These are phyloP conservation scores for Aureobasidium namibiae DNA, from an alignment of 2,329 filamentous ascomycete genomes.

Conservation along the genomic window DNA sequence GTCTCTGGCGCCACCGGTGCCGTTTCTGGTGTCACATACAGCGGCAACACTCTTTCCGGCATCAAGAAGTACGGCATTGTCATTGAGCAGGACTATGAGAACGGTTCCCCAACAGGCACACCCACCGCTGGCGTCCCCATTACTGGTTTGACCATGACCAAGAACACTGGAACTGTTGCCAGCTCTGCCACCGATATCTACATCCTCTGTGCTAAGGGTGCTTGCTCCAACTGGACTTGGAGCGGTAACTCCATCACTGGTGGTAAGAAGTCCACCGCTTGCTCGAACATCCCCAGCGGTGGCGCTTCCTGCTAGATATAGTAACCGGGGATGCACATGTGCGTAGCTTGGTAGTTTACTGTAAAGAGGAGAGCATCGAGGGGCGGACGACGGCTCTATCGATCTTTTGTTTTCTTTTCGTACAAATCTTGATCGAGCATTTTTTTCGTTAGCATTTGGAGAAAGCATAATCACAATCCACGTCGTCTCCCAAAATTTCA, in stretches of 20 bases:
- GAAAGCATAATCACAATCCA: neutral
- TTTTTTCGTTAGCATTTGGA: neutral
- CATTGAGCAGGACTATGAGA: constrained; percentile 51
- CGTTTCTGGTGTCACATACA: constrained; percentile 30
- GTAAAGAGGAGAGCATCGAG: neutral
- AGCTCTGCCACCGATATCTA: constrained; percentile 35
- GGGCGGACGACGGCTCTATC: neutral
- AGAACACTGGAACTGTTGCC: constrained; percentile 38
- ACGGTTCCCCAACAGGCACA: constrained; percentile 37
- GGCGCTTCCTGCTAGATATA: constrained; percentile 3
- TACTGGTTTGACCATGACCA: constrained; percentile 39
- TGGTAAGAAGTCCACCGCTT: constrained; percentile 37
- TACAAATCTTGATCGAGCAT: constrained; percentile 1
- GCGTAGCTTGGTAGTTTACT: neutral
- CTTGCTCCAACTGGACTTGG: constrained; percentile 48
- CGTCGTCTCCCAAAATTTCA: neutral
- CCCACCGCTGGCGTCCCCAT: constrained; percentile 28
- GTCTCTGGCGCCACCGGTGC: constrained; percentile 41
- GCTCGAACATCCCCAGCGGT: constrained; percentile 31
- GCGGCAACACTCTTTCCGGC: constrained; percentile 43
- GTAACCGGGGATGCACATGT: neutral
- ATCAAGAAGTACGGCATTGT: constrained; percentile 5
- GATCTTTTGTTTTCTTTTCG: neutral
- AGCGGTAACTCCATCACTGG: constrained; percentile 42
- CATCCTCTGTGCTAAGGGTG: constrained; percentile 42